Percentiles rank a stretch among this genome's conserved stretches.
These are phyloP conservation scores for Rhodotorula sp. DNA, from an alignment of 1,284 basidiomycete genomes.

Conservation along the genomic window DNA sequence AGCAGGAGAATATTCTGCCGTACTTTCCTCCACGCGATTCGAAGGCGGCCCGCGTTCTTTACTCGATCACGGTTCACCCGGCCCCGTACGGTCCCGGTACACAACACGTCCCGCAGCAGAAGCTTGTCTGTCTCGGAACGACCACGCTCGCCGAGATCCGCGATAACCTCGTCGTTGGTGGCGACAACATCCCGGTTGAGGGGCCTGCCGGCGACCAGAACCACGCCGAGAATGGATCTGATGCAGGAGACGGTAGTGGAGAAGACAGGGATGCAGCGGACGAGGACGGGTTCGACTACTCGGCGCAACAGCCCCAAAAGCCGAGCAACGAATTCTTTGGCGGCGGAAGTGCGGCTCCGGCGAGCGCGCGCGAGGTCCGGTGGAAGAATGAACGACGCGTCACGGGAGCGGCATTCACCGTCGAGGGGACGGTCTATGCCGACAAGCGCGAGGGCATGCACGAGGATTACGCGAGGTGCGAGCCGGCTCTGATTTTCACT, in stretches of 20 bases:
- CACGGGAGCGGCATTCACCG: constrained; percentile 12
- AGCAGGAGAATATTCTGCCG: background rate
- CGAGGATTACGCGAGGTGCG: constrained; percentile 28
- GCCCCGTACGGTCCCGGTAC: background rate
- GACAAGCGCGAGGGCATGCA: constrained; percentile 7
- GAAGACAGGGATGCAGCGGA: background rate
- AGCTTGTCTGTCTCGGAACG: constrained; percentile 15
- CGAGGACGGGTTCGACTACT: background rate
- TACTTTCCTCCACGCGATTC: background rate
- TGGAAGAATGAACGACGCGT: constrained; percentile 14
- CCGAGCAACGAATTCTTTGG: constrained; percentile 1
- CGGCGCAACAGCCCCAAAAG: background rate
- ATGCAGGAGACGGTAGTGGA: background rate
- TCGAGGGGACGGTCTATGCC: constrained; percentile 27
- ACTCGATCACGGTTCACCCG: constrained; percentile 13
- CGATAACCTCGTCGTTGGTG: constrained; percentile 7
- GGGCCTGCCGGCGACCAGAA: background rate
- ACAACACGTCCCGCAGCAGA: background rate
- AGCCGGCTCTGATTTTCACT: no score
- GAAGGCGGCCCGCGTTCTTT: constrained; percentile 6
- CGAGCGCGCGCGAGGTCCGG: background rate
- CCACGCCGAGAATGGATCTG: background rate
- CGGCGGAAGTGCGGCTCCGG: background rate
- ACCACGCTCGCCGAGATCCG: constrained; percentile 27
- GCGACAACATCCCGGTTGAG: constrained; percentile 21